Evolutionary conservation across 768 basidiomycete species (phyloP), one percentile per base, ranked within the genome.

Genomic region (Tulasnella sp.): DNA sequence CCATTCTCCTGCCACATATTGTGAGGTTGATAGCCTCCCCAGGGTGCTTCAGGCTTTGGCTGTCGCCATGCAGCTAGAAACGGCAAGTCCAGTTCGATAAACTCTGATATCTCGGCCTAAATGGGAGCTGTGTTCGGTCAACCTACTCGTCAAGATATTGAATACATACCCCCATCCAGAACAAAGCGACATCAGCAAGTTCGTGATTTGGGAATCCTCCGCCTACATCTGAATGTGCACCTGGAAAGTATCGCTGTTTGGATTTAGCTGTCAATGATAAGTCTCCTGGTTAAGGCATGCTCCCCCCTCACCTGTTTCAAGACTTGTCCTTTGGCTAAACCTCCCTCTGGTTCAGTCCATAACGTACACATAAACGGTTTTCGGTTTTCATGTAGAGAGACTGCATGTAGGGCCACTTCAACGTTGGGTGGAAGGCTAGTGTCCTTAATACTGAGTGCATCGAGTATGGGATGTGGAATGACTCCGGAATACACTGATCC

Each of bases 131-230:
- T 10, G 34, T 35, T 10, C 34, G 34, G 12, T 35, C 12, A 12
- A 35, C 12, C 34, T 10, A 19, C 12, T 12, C 19, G 12, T 10
- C 12, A 19, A 12, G 12, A 12, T 35, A 35, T 10, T 35, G 19
- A 35, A 19, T 35, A 1, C 47, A 9, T 28, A 48, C 47, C 9
- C 20, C 27, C 47, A 48, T 48, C 47, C 47, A 48, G 37, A 48
- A 10, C 16, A 48, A 42, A 9, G 47, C 39, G 15, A 48, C 10
- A 45, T 48, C 47, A 9, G 47, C 40, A 13, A 48, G 27, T 12
- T 46, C 47, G 39, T 48, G 47, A 25, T 48, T n/a, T 45, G 40
- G 42, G 24, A 15, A 48, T 13, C 47, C 47, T 10, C 47, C 47
- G 12, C 47, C 47, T 20, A 48, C 47, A 25, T 48, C 47, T 9